Base-by-base conservation (phyloP, 2,329 filamentous ascomycete genomes). In the Aspergillus sp. region DNA sequence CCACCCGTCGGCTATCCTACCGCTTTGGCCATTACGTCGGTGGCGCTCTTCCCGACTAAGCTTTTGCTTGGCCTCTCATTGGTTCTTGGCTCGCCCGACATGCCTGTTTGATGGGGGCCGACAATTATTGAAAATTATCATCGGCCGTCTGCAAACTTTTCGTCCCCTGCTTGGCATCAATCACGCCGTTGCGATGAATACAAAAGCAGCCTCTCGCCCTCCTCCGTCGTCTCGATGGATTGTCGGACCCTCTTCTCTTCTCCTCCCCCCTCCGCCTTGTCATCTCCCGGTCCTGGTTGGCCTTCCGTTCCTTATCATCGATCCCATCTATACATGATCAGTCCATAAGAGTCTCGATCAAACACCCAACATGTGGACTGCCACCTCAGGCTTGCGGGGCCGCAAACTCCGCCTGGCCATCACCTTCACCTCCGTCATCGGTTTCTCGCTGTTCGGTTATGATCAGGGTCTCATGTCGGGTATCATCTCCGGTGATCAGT, bases 371-470 rank as follows among this genome's bases (percentile, higher is more conserved):
- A 69, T 69, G 66, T 68, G 66, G 66, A 69, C 66, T 32, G 58
- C 57, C 38, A 68, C 66, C 31, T 53, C 32, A 36, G 66, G 66
- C 49, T 51, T 68, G 14, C 52, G 56, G 54, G 66, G 66, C 60
- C 53, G 56, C 38, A 25, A 47, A 44, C 62, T 65, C 47, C 62
- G 53, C 17, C 9, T 57, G 19, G 52, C 51, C 53, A 61, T 68
- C 54, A 70, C 66, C 49, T 49, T 69, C 25, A 64, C 61, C n/a
- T 64, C 66, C 41, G 65, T 68, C n/a, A 49, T 64, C 25, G 82
- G 81, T 14, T 85, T 85, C 70, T 70, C 83, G 6, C 78, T 84
- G 20, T 70, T 70, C 55, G 69, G 69, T 45, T 71, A 69, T 54
- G 65, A 71, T 51, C 69, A 71, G 58, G 69, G 67, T 45, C 50